phyloP scores from a whole-genome alignment of 148 eudicot genomes.

The Tetragonia tetragonoides region DNA sequence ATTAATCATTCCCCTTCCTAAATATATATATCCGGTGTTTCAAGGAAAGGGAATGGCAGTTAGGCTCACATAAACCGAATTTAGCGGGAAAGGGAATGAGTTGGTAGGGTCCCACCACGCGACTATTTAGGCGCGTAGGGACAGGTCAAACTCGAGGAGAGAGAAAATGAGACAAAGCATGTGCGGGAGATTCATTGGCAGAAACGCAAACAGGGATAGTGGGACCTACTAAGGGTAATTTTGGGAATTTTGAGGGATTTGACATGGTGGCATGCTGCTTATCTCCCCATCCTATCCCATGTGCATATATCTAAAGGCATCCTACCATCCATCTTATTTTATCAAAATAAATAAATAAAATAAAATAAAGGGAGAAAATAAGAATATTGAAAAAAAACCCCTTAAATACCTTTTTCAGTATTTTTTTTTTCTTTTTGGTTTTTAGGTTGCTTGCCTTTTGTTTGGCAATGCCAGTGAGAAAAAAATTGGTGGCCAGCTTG shows the following conservation, averaged over 20 bases:
- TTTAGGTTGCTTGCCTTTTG: constrained; percentile 17
- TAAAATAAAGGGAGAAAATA: background rate
- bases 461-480: constrained; percentile 21
- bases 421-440: background rate
- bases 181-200: constrained; percentile 27
- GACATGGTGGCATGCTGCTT: constrained; percentile 19
- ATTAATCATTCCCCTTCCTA: no score
- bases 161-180: constrained; percentile 19
- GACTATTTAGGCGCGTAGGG: constrained; percentile 22
- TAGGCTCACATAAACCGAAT: no score
- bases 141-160: constrained; percentile 23
- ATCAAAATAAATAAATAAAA: background rate
- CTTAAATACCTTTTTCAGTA: background rate
- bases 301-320: background rate
- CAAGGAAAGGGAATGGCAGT: no score
- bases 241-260: background rate
- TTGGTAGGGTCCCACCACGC: background rate
- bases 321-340: background rate
- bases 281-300: constrained; percentile 14
- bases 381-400: no score
- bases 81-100: background rate
- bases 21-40: no score
- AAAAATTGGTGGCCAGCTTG: constrained; percentile 17
- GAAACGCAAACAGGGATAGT: constrained; percentile 10
- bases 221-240: constrained; percentile 19